Evolutionary conservation across 768 basidiomycete species (phyloP), one percentile per base, ranked within the genome.

Genomic region (Amylocystis lapponica): DNA sequence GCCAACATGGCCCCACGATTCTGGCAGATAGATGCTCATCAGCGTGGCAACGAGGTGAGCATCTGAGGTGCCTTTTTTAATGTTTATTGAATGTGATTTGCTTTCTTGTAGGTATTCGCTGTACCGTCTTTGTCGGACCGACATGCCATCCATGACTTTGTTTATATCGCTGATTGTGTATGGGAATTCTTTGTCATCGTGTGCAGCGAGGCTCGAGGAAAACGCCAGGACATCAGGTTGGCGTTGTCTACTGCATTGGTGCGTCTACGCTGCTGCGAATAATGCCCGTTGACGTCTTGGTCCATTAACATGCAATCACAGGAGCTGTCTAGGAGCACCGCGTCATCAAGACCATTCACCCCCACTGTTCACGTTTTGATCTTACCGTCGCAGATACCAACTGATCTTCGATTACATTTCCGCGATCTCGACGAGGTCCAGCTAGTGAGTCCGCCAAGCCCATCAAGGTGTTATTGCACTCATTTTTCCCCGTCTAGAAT

Each of bases 181-280:
- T 87, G 86, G 78, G 89, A 92, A 62, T 66, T 84, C 34, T 91
- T 86, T 52, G 74, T 91, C 14, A 44, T 91, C 22, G 79, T 92
- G 12, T 83, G 84, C 11, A 66, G 64, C 36, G 68, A 75, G 17
- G 86, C 83, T n/a, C 73, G 86, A 39, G 72, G 72, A 23, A 66
- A 74, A 26, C 72, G 80, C 41, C 58, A 60, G 36, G 73, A 79
- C 36, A 88, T 91, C 41, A 70, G 66, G 34, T 63, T 86, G 20
- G 88, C 79, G 3, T 56, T 90, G 7, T 58, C 69, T 36, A 56
- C 75, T 27, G 80, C 80, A 3, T 69, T 63, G 63, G 88, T 87
- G 36, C 36, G 66, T 16, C 14, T 22, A 45, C 22, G 13, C 43
- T 40, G 9, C 10, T 42, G 31, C n/a, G n/a, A n/a, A n/a, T n/a